These are phyloP conservation scores for Beverwykella pulmonaria DNA, from an alignment of 495 filamentous ascomycete species.

Conservation along the genomic window DNA sequence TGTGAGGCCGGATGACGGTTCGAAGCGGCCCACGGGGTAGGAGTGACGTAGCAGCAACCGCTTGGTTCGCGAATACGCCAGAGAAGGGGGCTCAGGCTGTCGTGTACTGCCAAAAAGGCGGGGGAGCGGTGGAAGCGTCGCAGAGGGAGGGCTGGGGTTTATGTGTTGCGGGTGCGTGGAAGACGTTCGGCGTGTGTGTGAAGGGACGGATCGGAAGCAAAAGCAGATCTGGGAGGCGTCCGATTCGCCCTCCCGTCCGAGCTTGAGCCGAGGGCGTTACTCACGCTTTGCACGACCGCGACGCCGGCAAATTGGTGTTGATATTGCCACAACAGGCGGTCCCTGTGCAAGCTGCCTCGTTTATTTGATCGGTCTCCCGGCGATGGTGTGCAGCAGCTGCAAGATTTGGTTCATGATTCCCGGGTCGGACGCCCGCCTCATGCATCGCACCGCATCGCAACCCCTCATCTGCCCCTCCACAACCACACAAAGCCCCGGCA, in stretches of 20 bases:
- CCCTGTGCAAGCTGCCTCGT: background rate
- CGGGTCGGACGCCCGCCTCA: background rate
- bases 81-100: background rate
- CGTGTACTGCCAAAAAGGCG: background rate
- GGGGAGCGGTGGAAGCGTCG: background rate
- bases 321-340: background rate
- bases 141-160: constrained; percentile 3
- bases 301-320: background rate
- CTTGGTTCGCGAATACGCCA: background rate
- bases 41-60: constrained; percentile 22
- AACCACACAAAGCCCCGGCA: constrained; percentile 14
- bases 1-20: background rate
- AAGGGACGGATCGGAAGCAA: constrained; percentile 37
- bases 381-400: constrained; percentile 17
- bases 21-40: background rate
- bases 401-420: constrained; percentile 23
- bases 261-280: constrained; percentile 1
- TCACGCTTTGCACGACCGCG: background rate
- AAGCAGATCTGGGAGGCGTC: constrained; percentile 3
- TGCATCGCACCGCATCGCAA: background rate
- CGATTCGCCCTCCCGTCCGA: constrained; percentile 19
- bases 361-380: background rate
- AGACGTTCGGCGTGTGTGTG: constrained; percentile 17
- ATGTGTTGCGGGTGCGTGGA: constrained; percentile 5
- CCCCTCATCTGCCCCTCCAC: constrained; percentile 13